These are phyloP conservation scores for Tricholoma hemisulphureum DNA, from an alignment of 768 basidiomycete species.

Conservation along the genomic window DNA sequence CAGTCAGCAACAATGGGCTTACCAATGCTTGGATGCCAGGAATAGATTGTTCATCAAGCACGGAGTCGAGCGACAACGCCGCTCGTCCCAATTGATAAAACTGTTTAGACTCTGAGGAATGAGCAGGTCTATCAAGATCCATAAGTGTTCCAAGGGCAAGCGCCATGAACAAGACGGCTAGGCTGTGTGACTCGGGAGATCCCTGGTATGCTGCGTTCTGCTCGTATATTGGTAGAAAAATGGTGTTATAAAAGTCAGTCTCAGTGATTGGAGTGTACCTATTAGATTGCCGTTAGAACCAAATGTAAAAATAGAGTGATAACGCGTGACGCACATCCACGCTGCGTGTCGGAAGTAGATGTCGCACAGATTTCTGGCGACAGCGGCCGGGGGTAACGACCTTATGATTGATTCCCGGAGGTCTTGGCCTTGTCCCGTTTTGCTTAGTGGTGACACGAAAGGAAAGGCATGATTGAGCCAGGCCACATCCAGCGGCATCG, in stretches of 20 bases:
- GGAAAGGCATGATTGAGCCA: conserved; percentile 65
- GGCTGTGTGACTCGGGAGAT: conserved; percentile 47
- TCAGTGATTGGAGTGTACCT: conserved; percentile 71
- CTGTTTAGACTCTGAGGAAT: conserved; percentile 53
- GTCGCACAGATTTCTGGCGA: conserved; percentile 42
- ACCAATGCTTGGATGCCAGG: conserved; percentile 66
- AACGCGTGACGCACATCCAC: conserved; percentile 57
- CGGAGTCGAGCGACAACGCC: conserved; percentile 58
- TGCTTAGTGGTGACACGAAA: conserved; percentile 44
- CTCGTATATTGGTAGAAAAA: conserved; percentile 56
- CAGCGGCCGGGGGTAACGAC: conserved; percentile 41
- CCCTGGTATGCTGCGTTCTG: conserved; percentile 37
- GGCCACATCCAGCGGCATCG: conserved; percentile 51
- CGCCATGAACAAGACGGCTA: conserved; percentile 63
- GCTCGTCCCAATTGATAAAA: conserved; percentile 62
- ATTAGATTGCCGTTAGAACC: background rate
- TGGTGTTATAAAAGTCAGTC: conserved; percentile 49
- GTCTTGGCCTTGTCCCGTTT: conserved; percentile 41
- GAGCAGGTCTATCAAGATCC: conserved; percentile 54
- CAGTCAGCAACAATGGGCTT: conserved; percentile 19
- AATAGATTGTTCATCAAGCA: conserved; percentile 63
- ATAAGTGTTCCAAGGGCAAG: conserved; percentile 63
- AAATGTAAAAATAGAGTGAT: conserved; percentile 6
- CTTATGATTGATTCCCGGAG: conserved; percentile 45
- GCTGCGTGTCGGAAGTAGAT: conserved; percentile 67